These are phyloP conservation scores for Nepenthes alata DNA, from an alignment of 179 eudicot genomes.

Conservation along the genomic window DNA sequence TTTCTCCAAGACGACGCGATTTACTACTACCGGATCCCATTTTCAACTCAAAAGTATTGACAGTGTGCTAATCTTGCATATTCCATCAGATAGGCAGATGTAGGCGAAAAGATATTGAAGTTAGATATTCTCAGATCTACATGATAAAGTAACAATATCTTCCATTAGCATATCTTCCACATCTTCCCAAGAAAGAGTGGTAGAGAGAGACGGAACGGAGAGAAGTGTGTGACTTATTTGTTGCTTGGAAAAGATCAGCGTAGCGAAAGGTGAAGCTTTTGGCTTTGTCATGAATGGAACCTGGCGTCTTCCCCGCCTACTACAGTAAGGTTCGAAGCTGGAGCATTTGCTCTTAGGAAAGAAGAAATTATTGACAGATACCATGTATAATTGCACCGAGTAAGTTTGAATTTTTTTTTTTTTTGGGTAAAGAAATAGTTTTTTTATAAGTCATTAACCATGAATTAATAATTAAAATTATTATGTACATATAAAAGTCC, in stretches of 20 bases:
- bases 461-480: too few species aligned
- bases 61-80: conserved; percentile 5
- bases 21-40: conserved; percentile 77
- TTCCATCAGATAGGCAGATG: conserved; percentile 1
- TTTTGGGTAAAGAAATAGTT: too few species aligned
- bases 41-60: background rate
- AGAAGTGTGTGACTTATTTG: conserved; percentile 6
- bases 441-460: too few species aligned
- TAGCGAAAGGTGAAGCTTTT: conserved; percentile 18
- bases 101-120: background rate
- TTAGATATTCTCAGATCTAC: conserved; percentile 4
- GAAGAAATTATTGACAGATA: too few species aligned
- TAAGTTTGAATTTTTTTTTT: too few species aligned
- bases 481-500: too few species aligned
- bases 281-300: conserved; percentile 24
- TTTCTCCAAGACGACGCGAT: conserved; percentile 19
- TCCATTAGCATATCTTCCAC: too few species aligned
- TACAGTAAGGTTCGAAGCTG: too few species aligned
- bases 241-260: conserved; percentile 16
- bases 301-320: conserved; percentile 20
- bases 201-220: too few species aligned
- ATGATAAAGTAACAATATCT: conserved; percentile 1
- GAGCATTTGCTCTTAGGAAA: too few species aligned
- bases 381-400: too few species aligned
- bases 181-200: too few species aligned